A percentile compares a stretch with the other conserved stretches of the same genome.
Evolutionary conservation across 768 basidiomycete genomes (phyloP).

Genomic region (Boletus pseudopeckii): DNA sequence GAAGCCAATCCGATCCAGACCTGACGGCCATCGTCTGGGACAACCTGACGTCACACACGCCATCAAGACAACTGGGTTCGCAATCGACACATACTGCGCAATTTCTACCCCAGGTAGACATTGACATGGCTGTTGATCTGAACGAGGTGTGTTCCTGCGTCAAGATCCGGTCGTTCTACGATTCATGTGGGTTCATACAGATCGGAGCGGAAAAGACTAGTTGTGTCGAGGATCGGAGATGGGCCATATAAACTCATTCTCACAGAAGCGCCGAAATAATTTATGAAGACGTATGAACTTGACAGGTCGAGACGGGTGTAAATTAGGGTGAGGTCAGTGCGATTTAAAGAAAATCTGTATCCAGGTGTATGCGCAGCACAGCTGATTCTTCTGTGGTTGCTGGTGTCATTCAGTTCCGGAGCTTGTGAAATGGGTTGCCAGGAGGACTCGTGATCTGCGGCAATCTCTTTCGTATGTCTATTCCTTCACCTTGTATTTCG

Average conservation of each 20-base stretch:
- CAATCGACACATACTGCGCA: neutral
- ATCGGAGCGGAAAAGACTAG: neutral
- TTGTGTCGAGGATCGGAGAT: neutral
- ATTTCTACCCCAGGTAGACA: neutral
- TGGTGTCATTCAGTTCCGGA: neutral
- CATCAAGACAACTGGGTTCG: neutral
- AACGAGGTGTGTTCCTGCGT: neutral
- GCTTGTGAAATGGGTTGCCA: neutral
- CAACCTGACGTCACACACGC: neutral
- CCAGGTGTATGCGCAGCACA: neutral
- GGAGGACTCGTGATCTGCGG: no score
- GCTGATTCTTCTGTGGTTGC: neutral
- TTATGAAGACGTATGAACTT: neutral
- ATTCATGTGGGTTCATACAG: neutral
- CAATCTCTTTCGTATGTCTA: neutral
- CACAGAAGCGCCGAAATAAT: neutral
- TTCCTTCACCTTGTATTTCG: neutral
- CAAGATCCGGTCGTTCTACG: neutral
- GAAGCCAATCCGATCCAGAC: neutral
- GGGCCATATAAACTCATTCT: neutral
- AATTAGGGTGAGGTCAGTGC: neutral
- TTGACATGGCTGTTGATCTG: neutral
- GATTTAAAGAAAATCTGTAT: neutral
- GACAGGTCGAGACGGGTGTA: neutral
- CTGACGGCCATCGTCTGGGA: constrained; percentile 5